Base-by-base conservation (phyloP, 257 asterid genomes). In the Petunia secreta region DNA sequence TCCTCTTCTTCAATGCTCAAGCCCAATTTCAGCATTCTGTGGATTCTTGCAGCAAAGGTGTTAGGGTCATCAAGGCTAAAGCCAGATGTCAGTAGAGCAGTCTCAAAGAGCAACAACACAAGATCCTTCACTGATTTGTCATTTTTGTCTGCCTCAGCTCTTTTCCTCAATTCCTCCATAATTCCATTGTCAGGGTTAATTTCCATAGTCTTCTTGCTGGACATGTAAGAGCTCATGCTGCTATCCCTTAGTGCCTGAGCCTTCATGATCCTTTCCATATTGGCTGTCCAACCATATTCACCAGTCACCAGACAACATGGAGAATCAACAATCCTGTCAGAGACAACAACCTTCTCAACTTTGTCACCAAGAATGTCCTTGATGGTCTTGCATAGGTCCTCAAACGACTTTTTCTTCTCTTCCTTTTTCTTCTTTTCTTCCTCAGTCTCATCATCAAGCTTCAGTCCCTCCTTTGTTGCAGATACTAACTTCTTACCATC, bases 191-290 rank as follows among this genome's bases (percentile, higher is more conserved):
- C 97, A 0, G 96, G 96, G 60, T 92, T 92, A 2, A 92, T 92
- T 80, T 91, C 97, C 96, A 92, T 91, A 0, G 97, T 92, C 77
- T 92, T 92, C 93, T 92, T 91, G 82, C 96, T 91, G 2, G 96
- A 90, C 96, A 92, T 91, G 86, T 92, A 92, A 1, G 91, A 62
- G 2, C 94, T 16, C 97, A 92, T 91, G 89, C 91, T 89, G 55
- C 83, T 87, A 39, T 92, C 96, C 81, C 97, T 89, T 81, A 92
- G 57, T 0, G 95, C 94, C 83, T 92, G 95, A 2, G 95, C 25
- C 0, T 25, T 25, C 25, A 25, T 25, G 25, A 25, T 25, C 25
- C 25, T 25, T 25, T 25, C 25, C 97, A 89, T 92, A 75, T 91
- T 92, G 0, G 96, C 96, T 0, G 91, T 89, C 96, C 96, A 91